A percentile compares a stretch with the other conserved stretches of the same genome.
Evolutionary conservation across 768 basidiomycete species (phyloP).

Genomic region (Mycena belliarum): DNA sequence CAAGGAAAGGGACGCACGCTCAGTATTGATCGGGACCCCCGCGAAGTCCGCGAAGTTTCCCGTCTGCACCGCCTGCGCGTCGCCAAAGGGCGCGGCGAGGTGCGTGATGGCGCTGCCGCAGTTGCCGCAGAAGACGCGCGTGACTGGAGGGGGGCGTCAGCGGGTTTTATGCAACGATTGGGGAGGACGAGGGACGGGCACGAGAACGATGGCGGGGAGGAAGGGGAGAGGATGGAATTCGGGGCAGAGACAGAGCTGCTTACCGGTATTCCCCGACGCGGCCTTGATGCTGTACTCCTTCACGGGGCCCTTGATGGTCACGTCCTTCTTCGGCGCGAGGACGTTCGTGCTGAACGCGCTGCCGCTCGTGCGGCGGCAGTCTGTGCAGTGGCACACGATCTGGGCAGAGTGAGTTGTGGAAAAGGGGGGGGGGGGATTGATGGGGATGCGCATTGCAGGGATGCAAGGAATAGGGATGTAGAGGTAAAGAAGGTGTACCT

Average conservation of each 20-base stretch:
- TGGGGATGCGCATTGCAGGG: no score
- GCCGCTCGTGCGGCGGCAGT: slow-evolving; percentile 40
- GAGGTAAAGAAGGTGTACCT: slow-evolving; percentile 21
- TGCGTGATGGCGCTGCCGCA: slow-evolving; percentile 41
- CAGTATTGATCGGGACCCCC: slow-evolving; percentile 30
- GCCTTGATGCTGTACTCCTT: slow-evolving; percentile 32
- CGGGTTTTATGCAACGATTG: no score
- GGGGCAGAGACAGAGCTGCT: not conserved
- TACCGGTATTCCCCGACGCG: slow-evolving; percentile 36
- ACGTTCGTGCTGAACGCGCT: slow-evolving; percentile 42
- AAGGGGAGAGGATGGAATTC: not conserved
- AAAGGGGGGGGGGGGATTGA: no score
- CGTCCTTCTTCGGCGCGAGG: slow-evolving; percentile 33
- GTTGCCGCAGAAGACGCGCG: slow-evolving; percentile 39
- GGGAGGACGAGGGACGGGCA: no score
- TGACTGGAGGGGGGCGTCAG: slow-evolving; percentile 23
- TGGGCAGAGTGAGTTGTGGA: not conserved
- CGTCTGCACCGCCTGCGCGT: slow-evolving; percentile 38
- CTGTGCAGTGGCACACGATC: slow-evolving; percentile 40
- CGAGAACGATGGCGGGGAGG: no score
- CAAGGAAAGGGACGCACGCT: slow-evolving; percentile 27
- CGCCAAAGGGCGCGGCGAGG: slow-evolving; percentile 34
- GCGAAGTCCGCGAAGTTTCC: slow-evolving; percentile 37
- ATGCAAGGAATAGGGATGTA: no score
- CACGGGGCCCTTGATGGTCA: slow-evolving; percentile 35